Evolutionary conservation across 169 alveolate genomes (phyloP), one percentile per base, ranked within the genome.

Genomic region (Pseudocohnilembus persalinus): DNA sequence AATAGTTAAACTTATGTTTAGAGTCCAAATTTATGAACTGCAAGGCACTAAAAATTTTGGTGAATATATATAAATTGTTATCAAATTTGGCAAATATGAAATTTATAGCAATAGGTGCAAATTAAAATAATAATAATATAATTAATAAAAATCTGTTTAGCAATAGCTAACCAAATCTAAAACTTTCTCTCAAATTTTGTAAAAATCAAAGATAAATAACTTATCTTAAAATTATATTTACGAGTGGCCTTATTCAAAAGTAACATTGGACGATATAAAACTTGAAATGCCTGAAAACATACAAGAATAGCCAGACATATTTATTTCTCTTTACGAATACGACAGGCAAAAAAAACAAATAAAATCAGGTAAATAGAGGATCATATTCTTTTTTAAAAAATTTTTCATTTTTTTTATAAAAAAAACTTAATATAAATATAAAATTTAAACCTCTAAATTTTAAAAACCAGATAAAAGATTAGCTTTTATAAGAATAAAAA

Each of bases 11-110:
- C 88, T 29, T 84, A 68, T 80, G 68, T 77, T 94, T 29, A 75
- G 91, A 85, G 89, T 88, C 30, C 94, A 91, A 75, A 81, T 88
- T 29, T 95, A 85, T 80, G 95, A 93, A 74, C 31, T 95, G 25
- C 74, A 82, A 82, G 68, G 84, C 49, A 85, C 76, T 0, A 34
- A 27, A 0, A 85, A 74, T 35, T 64, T 78, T 29, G 85, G 83
- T 25, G 74, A 85, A 33, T 73, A 28, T 30, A 79, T 85, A 27
- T 31, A 68, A 26, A 31, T 85, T 0, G 68, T 76, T 77, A 64
- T 85, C 1, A 78, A 76, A 75, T 34, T 77, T 68, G 89, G 85
- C 20, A 75, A 75, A 1, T 29, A 79, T 24, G 76, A 29, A 27
- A 29, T 79, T 1, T 0, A 24, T 34, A 79, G 84, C 20, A 79